A percentile compares a stretch with the other conserved stretches of the same genome.
Evolutionary conservation across 129 eudicot species (phyloP).

Genomic region (Escallonia rubra): DNA sequence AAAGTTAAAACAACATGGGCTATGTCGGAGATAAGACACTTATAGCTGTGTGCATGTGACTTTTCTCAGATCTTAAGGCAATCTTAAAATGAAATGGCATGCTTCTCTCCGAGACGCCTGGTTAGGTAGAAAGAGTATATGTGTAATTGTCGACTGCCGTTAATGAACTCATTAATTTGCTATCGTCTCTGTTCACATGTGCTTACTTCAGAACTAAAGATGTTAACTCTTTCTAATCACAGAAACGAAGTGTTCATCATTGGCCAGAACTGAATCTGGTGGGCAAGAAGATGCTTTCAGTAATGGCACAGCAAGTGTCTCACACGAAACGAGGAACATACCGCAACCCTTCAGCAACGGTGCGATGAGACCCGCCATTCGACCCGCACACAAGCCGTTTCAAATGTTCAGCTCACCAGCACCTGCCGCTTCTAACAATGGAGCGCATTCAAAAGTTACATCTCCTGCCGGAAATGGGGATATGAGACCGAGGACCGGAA

Average conservation of each 20-base stretch:
- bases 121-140: neutral
- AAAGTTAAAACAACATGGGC: neutral
- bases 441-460: constrained; percentile 22
- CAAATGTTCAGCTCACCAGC: constrained; percentile 26
- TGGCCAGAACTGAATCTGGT: constrained; percentile 53
- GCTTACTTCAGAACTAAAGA: neutral
- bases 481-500: constrained; percentile 31
- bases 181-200: neutral
- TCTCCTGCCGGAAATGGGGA: constrained; percentile 51
- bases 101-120: neutral
- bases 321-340: constrained; percentile 30
- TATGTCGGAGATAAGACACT: neutral
- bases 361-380: constrained; percentile 19
- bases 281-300: constrained; percentile 22
- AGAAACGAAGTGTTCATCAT: constrained; percentile 63
- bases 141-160: neutral
- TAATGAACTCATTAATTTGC: neutral
- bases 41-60: neutral
- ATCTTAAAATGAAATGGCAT: neutral
- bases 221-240: constrained; percentile 4
- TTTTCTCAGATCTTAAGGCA: neutral
- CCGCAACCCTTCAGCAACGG: constrained; percentile 46
- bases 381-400: constrained; percentile 19
- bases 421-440: constrained; percentile 30
- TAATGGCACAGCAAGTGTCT: constrained; percentile 20